Evolutionary conservation across 257 asterid genomes (phyloP), one percentile per base, ranked within the genome.

Genomic region (Solanum okadae): DNA sequence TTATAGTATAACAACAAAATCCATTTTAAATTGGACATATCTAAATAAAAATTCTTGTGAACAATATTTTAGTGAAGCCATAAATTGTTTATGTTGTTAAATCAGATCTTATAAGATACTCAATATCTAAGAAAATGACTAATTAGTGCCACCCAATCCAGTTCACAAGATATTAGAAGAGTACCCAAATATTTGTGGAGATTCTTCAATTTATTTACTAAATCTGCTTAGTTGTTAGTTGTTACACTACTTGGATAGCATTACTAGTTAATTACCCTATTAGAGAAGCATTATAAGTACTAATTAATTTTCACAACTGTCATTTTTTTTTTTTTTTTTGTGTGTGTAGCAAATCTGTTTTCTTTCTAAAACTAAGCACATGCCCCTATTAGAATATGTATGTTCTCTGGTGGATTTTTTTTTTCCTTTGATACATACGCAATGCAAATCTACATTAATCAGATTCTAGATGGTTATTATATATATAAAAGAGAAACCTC

Each of bases 381-480:
- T 37, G 56, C 37, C 11, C 56, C 42, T 75, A 6, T 35, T 75
- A 35, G 31, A 35, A 6, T 5, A 20, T 34, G 83, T 25, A 22
- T 0, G 18, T 10, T 8, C 79, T 72, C 23, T 33, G 27, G 16
- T 72, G 4, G 25, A 72, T 73, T 35, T 70, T 16, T 16, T 8
- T 31, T 2, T 18, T 4, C 5, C 2, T 9, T 7, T 0, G 5
- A 13, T 6, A 0, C 25, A 11, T 11, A 67, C 0, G 0, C 22
- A 0, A 29, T 7, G 11, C 3, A 4, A 29, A 34, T 35, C 2
- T 10, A 20, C 0, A 20, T 75, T 20, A 37, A 34, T 75, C 16
- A 37, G 0, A 18, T 16, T 33, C 5, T 18, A 72, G 1, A 72
- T 18, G 8, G 25, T 72, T 9, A 18, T 70, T 44, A 15, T 16